A percentile compares a stretch with the other conserved stretches of the same genome.
These are phyloP conservation scores for Elsinoe batatas DNA, from an alignment of 2,329 filamentous ascomycete species.

Conservation along the genomic window DNA sequence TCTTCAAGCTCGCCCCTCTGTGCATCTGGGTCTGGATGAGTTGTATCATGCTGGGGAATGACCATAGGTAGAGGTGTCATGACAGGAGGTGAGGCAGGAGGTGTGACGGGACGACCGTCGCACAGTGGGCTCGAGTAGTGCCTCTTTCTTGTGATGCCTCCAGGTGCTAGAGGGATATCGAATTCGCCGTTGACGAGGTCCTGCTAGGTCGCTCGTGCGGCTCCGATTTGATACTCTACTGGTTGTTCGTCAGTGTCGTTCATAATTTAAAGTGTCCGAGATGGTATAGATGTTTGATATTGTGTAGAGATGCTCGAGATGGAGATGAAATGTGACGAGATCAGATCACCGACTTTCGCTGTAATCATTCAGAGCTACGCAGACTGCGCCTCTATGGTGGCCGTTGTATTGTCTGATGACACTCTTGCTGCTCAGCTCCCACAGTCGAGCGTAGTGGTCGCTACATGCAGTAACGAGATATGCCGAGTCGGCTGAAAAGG, in stretches of 20 bases:
- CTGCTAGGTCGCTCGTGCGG: background rate
- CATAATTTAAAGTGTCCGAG: background rate
- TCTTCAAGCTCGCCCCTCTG: background rate
- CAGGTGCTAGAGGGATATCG: background rate
- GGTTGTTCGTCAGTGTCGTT: background rate
- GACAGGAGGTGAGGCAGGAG: background rate
- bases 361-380: conserved; percentile 78
- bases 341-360: conserved; percentile 24
- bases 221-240: background rate
- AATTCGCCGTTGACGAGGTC: conserved; percentile 1
- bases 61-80: too few relatives aligned
- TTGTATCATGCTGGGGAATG: too few relatives aligned
- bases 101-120: background rate
- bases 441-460: conserved; percentile 84
- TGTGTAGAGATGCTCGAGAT: background rate
- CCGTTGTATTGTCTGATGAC: conserved; percentile 95
- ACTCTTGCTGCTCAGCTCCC: conserved; percentile 77
- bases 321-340: background rate
- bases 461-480: conserved; percentile 90
- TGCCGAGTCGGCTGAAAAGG: conserved; percentile 84
- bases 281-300: background rate
- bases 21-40: too few relatives aligned
- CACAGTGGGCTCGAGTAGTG: background rate
- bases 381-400: conserved; percentile 83
- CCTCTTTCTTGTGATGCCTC: background rate